phyloP scores from a whole-genome alignment of 371 early-diverging fungal species.

The Mucor saturninus region DNA sequence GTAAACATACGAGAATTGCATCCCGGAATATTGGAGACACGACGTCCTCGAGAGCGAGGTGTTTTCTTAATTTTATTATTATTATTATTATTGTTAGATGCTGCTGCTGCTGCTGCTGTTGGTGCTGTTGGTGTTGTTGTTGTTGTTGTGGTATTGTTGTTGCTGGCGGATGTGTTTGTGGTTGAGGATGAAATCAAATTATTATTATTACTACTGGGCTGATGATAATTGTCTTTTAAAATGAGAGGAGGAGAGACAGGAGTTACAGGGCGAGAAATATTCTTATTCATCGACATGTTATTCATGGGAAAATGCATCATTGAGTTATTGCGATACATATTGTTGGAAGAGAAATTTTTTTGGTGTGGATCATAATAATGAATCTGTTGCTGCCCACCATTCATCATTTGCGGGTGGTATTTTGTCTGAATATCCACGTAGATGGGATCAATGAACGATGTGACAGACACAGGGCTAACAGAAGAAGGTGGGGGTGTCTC shows the following conservation, averaged over 20 bases:
- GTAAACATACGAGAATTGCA: constrained; percentile 52
- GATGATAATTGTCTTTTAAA: constrained; percentile 16
- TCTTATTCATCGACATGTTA: constrained; percentile 2
- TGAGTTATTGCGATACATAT: constrained; percentile 4
- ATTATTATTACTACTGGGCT: not conserved
- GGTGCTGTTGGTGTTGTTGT: not conserved
- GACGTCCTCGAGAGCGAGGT: constrained; percentile 60
- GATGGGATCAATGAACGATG: constrained; percentile 28
- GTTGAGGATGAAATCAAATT: constrained; percentile 1
- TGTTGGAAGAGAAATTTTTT: constrained; percentile 9
- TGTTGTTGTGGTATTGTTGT: not conserved
- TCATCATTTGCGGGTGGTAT: constrained; percentile 13
- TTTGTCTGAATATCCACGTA: constrained; percentile 26
- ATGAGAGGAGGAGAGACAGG: constrained; percentile 26
- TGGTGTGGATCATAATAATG: constrained; percentile 21
- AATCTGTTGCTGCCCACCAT: constrained; percentile 14
- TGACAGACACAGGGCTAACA: constrained; percentile 13
- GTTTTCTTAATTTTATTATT: constrained; percentile 21
- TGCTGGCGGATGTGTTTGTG: not conserved
- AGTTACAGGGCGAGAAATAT: constrained; percentile 17
- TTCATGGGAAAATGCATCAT: constrained; percentile 11
- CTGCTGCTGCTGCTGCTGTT: not conserved
- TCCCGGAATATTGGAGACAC: constrained; percentile 56
- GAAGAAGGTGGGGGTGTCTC: constrained; percentile 24
- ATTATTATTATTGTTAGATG: not conserved